Conservation (phyloP, 495 filamentous ascomycete species). For the Amorphotheca resinae region DNA sequence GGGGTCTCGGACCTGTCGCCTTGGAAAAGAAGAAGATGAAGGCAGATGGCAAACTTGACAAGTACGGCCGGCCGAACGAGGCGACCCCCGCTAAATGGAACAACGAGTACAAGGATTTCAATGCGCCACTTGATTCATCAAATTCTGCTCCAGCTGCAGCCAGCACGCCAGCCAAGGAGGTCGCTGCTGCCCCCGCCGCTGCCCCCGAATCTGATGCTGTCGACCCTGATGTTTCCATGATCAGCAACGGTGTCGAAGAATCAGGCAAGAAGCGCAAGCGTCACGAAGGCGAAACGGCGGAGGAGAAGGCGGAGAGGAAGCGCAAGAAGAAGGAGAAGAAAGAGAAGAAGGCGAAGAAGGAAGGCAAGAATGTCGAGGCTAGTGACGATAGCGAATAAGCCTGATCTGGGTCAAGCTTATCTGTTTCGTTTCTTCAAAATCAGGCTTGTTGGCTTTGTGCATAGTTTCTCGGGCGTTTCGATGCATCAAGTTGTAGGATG, state of each 20-base stretch:
- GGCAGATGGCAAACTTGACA: slow-evolving; percentile 93
- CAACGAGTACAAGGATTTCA: slow-evolving; percentile 78
- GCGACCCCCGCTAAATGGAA: slow-evolving; percentile 87
- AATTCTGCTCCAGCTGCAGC: slow-evolving; percentile 27
- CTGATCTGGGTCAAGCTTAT: neutral
- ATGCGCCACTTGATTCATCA: slow-evolving; percentile 25
- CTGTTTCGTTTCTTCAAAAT: neutral
- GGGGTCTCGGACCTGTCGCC: slow-evolving; percentile 86
- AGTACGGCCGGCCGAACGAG: slow-evolving; percentile 87
- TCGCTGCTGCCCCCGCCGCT: slow-evolving; percentile 24
- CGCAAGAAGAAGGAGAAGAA: slow-evolving; percentile 60
- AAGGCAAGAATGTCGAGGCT: slow-evolving; percentile 37
- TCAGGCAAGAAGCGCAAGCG: slow-evolving; percentile 69
- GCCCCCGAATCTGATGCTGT: slow-evolving; percentile 24
- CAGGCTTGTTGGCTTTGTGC: neutral
- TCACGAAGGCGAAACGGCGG: slow-evolving; percentile 70
- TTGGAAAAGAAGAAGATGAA: slow-evolving; percentile 98
- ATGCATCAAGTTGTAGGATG: slow-evolving; percentile 17
- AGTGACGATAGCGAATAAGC: slow-evolving; percentile 46
- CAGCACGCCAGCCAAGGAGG: slow-evolving; percentile 26
- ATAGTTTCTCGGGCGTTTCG: slow-evolving; percentile 13
- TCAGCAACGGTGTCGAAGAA: slow-evolving; percentile 26
- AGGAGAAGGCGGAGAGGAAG: slow-evolving; percentile 40
- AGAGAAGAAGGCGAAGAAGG: slow-evolving; percentile 44
- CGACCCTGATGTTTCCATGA: slow-evolving; percentile 29